Conservation (phyloP, 352 stramenopile species). For the Globisporangium recalcitrans region DNA sequence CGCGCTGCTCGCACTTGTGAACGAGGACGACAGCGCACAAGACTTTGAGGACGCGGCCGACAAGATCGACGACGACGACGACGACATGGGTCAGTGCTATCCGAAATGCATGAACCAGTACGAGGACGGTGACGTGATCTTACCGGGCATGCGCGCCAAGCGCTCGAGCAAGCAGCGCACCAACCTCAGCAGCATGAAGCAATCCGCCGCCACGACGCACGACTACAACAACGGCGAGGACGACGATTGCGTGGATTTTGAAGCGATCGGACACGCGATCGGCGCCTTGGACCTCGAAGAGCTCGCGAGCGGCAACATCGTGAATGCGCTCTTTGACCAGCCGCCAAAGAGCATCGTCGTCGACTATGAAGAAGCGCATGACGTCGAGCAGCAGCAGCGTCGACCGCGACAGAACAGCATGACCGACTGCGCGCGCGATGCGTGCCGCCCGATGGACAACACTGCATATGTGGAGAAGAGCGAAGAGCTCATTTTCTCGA, state of each 20-base stretch:
- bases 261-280: slow-evolving; percentile 5
- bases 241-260: slow-evolving; percentile 3
- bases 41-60: slow-evolving; percentile 1
- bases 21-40: not conserved
- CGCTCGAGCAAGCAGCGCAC: slow-evolving; percentile 9
- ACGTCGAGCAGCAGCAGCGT: slow-evolving; percentile 17
- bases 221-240: not conserved
- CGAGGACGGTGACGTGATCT: slow-evolving; percentile 14
- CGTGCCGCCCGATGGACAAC: slow-evolving; percentile 40
- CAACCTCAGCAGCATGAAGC: slow-evolving; percentile 6
- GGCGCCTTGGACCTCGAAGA: slow-evolving; percentile 49
- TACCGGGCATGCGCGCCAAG: slow-evolving; percentile 3
- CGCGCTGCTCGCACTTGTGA: not conserved
- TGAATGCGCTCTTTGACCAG: slow-evolving; percentile 5
- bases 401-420: slow-evolving; percentile 17
- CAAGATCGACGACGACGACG: not conserved
- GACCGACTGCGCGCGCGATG: slow-evolving; percentile 34
- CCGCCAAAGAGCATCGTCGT: slow-evolving; percentile 45
- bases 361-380: slow-evolving; percentile 42
- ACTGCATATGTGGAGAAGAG: too few relatives aligned
- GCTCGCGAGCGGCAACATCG: slow-evolving; percentile 20
- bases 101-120: slow-evolving; percentile 35
- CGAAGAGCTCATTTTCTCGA: slow-evolving; percentile 10
- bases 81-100: slow-evolving; percentile 36
- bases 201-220: not conserved